A percentile compares a stretch with the other conserved stretches of the same genome.
Evolutionary conservation across 345 rosid species (phyloP).

Genomic region (Diplotaxis tenuifolia): DNA sequence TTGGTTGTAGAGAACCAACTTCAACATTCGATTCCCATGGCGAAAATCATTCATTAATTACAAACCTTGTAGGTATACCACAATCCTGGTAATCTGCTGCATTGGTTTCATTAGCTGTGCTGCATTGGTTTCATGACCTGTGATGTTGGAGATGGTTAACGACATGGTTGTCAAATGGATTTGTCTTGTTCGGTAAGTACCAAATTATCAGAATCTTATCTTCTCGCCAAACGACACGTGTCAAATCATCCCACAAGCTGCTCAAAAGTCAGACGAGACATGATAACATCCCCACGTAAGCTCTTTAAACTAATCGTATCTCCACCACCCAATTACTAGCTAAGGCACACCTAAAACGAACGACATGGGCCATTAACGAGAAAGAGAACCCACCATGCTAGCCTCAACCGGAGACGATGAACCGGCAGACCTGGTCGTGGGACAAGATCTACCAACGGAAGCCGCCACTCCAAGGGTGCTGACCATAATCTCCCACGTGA

Average conservation of each 20-base stretch:
- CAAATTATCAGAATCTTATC: constrained; percentile 13
- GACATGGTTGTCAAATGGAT: constrained; percentile 45
- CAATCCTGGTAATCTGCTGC: constrained; percentile 17
- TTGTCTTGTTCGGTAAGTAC: constrained; percentile 27
- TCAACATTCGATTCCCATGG: constrained; percentile 83
- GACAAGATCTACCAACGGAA: constrained; percentile 25
- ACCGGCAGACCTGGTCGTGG: constrained; percentile 24
- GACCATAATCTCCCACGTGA: constrained; percentile 54
- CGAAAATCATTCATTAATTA: constrained; percentile 47
- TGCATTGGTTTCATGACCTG: constrained; percentile 59
- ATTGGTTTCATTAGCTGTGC: no score
- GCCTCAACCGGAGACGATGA: constrained; percentile 31
- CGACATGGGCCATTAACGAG: constrained; percentile 32
- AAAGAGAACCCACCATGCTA: constrained; percentile 22
- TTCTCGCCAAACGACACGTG: constrained; percentile 21
- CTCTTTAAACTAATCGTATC: constrained; percentile 19
- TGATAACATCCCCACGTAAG: constrained; percentile 29
- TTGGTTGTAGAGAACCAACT: constrained; percentile 58
- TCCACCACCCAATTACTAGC: constrained; percentile 32
- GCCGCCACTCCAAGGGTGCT: constrained; percentile 62
- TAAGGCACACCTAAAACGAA: constrained; percentile 16
- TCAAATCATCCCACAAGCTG: constrained; percentile 17
- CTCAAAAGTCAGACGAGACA: constrained; percentile 11
- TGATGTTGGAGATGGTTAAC: constrained; percentile 42
- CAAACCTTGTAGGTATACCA: constrained; percentile 52